A percentile compares a stretch with the other conserved stretches of the same genome.
Evolutionary conservation across 257 asterid genomes (phyloP).

Genomic region (Scutellaria barbata): DNA sequence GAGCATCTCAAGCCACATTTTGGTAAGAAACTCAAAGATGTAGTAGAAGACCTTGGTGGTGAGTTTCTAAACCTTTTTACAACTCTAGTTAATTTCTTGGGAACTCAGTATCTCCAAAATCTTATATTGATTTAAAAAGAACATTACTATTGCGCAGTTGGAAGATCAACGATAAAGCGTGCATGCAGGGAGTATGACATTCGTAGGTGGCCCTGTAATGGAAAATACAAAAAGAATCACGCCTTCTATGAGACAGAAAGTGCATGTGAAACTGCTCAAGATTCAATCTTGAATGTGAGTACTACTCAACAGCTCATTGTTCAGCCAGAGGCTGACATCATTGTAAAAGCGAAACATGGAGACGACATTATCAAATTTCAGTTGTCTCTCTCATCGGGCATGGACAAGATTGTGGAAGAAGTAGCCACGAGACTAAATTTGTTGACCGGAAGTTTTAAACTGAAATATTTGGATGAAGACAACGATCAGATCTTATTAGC

Average conservation of each 20-base stretch:
- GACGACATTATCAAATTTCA: constrained; percentile 25
- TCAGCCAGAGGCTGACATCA: neutral
- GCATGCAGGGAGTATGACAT: constrained; percentile 31
- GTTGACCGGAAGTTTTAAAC: constrained; percentile 18
- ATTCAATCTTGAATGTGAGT: neutral
- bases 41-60: constrained; percentile 31
- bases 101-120: too few relatives aligned
- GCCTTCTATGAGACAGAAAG: neutral
- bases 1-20: constrained; percentile 33
- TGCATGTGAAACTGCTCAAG: too few relatives aligned
- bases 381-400: constrained; percentile 21
- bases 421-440: constrained; percentile 30
- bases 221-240: constrained; percentile 8
- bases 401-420: constrained; percentile 24
- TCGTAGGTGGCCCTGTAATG: constrained; percentile 37
- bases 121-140: too few relatives aligned
- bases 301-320: neutral
- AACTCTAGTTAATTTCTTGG: neutral
- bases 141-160: constrained; percentile 24
- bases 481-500: constrained; percentile 22
- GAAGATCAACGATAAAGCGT: constrained; percentile 40
- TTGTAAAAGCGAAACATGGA: constrained; percentile 25
- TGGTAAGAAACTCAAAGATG: constrained; percentile 32
- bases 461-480: constrained; percentile 38
- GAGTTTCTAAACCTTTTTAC: neutral